Evolutionary conservation across 139 green algal genomes (phyloP), one percentile per base, ranked within the genome.

Genomic region (Raphidocelis subcapitata): DNA sequence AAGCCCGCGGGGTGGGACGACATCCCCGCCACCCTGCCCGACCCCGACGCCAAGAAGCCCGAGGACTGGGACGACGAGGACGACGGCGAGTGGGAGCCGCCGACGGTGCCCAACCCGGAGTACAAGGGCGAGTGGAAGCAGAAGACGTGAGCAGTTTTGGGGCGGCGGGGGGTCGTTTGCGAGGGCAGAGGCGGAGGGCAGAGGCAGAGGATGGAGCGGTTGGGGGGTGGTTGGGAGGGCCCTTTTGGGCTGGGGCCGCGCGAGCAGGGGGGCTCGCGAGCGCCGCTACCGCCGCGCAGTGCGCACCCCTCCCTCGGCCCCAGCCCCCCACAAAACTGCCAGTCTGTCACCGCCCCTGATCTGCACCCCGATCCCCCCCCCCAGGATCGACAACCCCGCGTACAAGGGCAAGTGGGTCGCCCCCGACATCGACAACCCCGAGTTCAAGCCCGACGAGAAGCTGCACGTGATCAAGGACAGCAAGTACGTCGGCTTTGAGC

Each of bases 21-120:
- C 73, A 89, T 92, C 64, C 84, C 84, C n/a, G 74, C 87, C 49
- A 86, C 86, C 81, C 86, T 97, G 44, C 67, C 87, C 23, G 92
- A 97, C 82, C 80, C 81, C 15, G 82, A 95, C 4, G 92, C 92
- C 52, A 89, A 78, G 56, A 91, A 93, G 84, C 92, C 92, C 4
- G 90, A 96, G 68, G 92, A 96, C 78, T 97, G 92, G 92, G 84
- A 93, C 61, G 92, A 97, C 3, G 92, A 96, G 69, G 92, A 97
- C 74, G 92, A 97, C 73, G 92, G 91, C 77, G 85, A 90, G 73
- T 97, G 92, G 92, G 89, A 96, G 84, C 67, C 91, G 10, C 89
- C 92, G 24, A 89, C 83, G 57, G 89, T 95, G 61, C 79, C 84
- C 57, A 97, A 97, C 89, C 92, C 92, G 15, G 92, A 97, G 77